Conservation (phyloP, 305 asterid genomes). For the Fraxinus velutina region DNA sequence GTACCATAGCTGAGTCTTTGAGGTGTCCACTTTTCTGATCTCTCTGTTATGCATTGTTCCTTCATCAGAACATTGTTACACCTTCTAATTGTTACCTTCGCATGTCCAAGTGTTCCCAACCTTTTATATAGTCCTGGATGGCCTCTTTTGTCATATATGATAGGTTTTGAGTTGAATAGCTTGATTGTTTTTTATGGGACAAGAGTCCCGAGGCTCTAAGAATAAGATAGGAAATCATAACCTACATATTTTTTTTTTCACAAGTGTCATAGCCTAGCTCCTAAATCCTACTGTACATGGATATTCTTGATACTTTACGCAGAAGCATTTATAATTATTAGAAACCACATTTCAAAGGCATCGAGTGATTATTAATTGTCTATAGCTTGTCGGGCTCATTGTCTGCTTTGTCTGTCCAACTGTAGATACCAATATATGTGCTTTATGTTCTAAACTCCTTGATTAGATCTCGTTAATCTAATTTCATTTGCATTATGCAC, state of each 20-base stretch:
- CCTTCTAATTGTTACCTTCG: slow-evolving; percentile 13
- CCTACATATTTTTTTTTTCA: not conserved
- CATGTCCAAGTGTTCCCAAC: slow-evolving; percentile 3
- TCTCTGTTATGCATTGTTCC: slow-evolving; percentile 7
- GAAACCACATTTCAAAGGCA: not conserved
- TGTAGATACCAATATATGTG: not conserved
- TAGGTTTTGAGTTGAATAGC: not conserved
- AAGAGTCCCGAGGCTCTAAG: not conserved
- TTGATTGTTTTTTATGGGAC: not conserved
- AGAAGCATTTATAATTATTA: not conserved
- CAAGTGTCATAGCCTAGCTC: not conserved
- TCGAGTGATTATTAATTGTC: not conserved
- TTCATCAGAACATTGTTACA: slow-evolving; percentile 5
- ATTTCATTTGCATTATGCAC: slow-evolving; percentile 35
- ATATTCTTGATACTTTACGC: slow-evolving; percentile 5
- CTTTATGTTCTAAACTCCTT: slow-evolving; percentile 8
- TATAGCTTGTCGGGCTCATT: slow-evolving; percentile 8
- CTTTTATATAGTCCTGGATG: slow-evolving; percentile 17
- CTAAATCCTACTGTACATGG: not conserved
- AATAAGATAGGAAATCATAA: slow-evolving; percentile 6
- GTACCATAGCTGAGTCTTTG: slow-evolving; percentile 7
- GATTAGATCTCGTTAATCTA: slow-evolving; percentile 8
- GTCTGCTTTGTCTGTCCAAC: slow-evolving; percentile 9
- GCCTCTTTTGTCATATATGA: slow-evolving; percentile 17
- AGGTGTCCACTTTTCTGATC: slow-evolving; percentile 17